Conservation (phyloP, 257 asterid species). For the Echium plantagineum region DNA sequence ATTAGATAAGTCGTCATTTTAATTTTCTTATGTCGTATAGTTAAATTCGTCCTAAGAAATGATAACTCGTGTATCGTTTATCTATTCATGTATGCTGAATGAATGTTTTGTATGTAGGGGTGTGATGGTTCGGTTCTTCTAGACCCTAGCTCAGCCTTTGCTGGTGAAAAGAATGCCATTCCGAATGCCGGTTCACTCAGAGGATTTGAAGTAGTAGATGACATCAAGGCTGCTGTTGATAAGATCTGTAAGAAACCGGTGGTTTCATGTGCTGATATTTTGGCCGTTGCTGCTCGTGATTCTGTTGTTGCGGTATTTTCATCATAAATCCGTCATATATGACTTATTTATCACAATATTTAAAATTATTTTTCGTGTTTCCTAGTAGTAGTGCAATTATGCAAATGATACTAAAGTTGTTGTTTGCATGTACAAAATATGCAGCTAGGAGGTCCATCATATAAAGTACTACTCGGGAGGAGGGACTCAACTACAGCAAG, state of each 20-base stretch:
- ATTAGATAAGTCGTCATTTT: too few species aligned
- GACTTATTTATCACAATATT: too few species aligned
- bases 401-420: background rate
- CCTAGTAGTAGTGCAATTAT: too few species aligned
- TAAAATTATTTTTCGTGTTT: too few species aligned
- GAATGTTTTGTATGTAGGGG: constrained; percentile 37
- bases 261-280: constrained; percentile 43
- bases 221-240: constrained; percentile 33
- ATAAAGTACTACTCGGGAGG: constrained; percentile 40
- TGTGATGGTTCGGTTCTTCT: constrained; percentile 44
- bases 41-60: too few species aligned
- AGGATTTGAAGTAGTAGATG: constrained; percentile 42
- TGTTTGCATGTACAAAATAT: background rate
- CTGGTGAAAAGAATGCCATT: constrained; percentile 30
- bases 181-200: constrained; percentile 30
- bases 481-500: constrained; percentile 42
- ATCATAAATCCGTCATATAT: too few species aligned
- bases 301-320: background rate
- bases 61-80: too few species aligned
- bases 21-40: too few species aligned
- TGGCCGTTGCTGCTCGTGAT: constrained; percentile 39
- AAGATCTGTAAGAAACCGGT: constrained; percentile 22
- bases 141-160: constrained; percentile 21
- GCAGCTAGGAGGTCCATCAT: constrained; percentile 41
- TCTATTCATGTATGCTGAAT: too few species aligned